A percentile compares a stretch with the other conserved stretches of the same genome.
Evolutionary conservation across 2,329 filamentous ascomycete species (phyloP).

Genomic region (Hawksworthiomyces lignivorus): DNA sequence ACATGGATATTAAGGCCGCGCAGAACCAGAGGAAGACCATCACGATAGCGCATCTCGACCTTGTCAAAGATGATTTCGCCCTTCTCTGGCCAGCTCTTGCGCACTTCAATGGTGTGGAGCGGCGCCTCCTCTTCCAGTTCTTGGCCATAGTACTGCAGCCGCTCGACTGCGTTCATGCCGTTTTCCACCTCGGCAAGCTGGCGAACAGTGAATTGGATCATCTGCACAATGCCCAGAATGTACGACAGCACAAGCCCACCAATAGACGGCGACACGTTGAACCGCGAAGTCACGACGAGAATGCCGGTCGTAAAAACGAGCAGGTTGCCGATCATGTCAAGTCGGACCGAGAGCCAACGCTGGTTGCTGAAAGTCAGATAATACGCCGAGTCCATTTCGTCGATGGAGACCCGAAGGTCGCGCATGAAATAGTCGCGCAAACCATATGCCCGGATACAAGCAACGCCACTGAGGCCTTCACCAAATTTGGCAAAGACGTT

Average conservation of each 20-base stretch:
- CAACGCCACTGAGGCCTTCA: slow-evolving; percentile 75
- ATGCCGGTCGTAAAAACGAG: slow-evolving; percentile 86
- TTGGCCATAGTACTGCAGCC: slow-evolving; percentile 82
- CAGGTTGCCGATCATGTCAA: slow-evolving; percentile 76
- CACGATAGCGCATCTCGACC: slow-evolving; percentile 72
- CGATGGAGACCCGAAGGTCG: slow-evolving; percentile 65
- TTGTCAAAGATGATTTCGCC: slow-evolving; percentile 73
- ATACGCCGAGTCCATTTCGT: slow-evolving; percentile 90
- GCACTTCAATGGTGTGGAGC: slow-evolving; percentile 65
- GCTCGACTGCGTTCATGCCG: slow-evolving; percentile 94
- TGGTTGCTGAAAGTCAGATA: slow-evolving; percentile 95
- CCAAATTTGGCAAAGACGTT: slow-evolving; percentile 84
- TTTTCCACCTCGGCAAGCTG: slow-evolving; percentile 95
- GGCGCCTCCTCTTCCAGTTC: slow-evolving; percentile 85
- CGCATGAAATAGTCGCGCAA: slow-evolving; percentile 65
- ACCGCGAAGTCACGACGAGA: slow-evolving; percentile 84
- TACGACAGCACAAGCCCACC: slow-evolving; percentile 86
- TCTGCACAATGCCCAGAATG: slow-evolving; percentile 85
- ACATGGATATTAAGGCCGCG: slow-evolving; percentile 65
- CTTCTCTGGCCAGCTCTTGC: slow-evolving; percentile 72
- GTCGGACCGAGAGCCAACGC: slow-evolving; percentile 78
- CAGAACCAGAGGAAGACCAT: slow-evolving; percentile 64
- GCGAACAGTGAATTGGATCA: slow-evolving; percentile 92
- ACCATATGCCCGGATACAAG: slow-evolving; percentile 85
- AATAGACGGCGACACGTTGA: slow-evolving; percentile 76